Percentiles rank a stretch among this genome's conserved stretches.
Evolutionary conservation across 805 yeast species (phyloP).

Genomic region (Yamadazyma sp.): DNA sequence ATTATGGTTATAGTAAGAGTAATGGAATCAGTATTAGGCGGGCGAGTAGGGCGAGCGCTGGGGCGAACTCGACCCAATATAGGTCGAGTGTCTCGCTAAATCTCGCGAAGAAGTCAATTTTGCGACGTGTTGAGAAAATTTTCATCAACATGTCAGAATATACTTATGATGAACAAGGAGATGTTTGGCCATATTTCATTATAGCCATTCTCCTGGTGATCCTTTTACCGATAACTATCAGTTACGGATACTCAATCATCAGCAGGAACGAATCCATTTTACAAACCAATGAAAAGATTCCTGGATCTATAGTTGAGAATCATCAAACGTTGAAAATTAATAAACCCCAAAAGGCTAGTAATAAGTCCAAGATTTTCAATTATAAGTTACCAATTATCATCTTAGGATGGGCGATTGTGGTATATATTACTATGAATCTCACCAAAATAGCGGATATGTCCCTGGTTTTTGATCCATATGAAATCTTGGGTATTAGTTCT

Average conservation of each 20-base stretch:
- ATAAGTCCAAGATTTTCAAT: slow-evolving; percentile 31
- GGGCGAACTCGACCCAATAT: neutral
- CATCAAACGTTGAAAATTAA: slow-evolving; percentile 35
- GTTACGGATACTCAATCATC: slow-evolving; percentile 22
- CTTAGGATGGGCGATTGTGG: slow-evolving; percentile 62
- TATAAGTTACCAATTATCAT: slow-evolving; percentile 28
- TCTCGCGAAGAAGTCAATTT: no score
- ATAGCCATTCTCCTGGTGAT: slow-evolving; percentile 67
- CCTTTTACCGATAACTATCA: slow-evolving; percentile 60
- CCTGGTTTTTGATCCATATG: slow-evolving; percentile 84
- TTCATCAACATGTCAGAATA: slow-evolving; percentile 40
- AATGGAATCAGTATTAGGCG: no score
- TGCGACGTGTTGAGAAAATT: slow-evolving; percentile 1
- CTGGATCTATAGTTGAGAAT: slow-evolving; percentile 31
- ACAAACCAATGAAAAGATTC: slow-evolving; percentile 20
- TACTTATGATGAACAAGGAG: slow-evolving; percentile 83
- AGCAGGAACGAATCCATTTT: slow-evolving; percentile 14
- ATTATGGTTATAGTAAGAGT: no score
- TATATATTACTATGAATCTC: slow-evolving; percentile 33
- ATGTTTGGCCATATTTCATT: slow-evolving; percentile 91
- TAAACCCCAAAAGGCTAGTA: slow-evolving; percentile 23
- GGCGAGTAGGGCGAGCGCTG: no score
- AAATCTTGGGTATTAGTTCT: slow-evolving; percentile 68
- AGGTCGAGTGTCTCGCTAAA: no score
- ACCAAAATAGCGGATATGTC: slow-evolving; percentile 45